phyloP scores from a whole-genome alignment of 164 flowering plant genomes.

The Santalum album region DNA sequence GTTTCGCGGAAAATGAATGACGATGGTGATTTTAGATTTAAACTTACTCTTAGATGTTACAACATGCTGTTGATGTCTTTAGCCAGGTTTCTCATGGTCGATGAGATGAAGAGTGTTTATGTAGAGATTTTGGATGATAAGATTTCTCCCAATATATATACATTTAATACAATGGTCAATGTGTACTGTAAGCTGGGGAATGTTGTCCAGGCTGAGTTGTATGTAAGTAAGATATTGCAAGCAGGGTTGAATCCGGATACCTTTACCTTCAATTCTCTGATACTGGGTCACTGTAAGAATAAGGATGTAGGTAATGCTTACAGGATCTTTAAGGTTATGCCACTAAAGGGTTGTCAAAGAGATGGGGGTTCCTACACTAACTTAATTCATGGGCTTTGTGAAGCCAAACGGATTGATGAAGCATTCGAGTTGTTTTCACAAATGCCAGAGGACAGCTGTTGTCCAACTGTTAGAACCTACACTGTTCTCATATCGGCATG shows the following conservation, averaged over 20 bases:
- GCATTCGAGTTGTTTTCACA: conserved; percentile 41
- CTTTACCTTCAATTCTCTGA: conserved; percentile 62
- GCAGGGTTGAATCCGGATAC: conserved; percentile 61
- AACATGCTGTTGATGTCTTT: conserved; percentile 50
- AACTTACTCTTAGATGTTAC: conserved; percentile 41
- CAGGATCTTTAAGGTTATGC: conserved; percentile 43
- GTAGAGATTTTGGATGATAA: conserved; percentile 37
- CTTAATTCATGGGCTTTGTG: conserved; percentile 75
- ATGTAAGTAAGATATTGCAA: conserved; percentile 49
- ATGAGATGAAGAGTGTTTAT: conserved; percentile 51
- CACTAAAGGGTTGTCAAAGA: conserved; percentile 49
- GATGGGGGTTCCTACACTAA: conserved; percentile 63
- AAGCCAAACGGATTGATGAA: conserved; percentile 47
- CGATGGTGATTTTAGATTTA: conserved; percentile 19
- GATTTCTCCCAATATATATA: conserved; percentile 49
- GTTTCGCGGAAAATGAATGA: conserved; percentile 29
- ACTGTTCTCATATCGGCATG: conserved; percentile 60
- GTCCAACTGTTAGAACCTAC: conserved; percentile 62
- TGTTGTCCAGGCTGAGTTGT: conserved; percentile 44
- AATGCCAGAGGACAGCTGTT: conserved; percentile 54
- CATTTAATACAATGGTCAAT: conserved; percentile 67
- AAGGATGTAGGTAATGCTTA: conserved; percentile 47
- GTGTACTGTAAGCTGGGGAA: conserved; percentile 61
- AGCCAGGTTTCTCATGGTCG: conserved; percentile 45
- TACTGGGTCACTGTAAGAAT: conserved; percentile 61